These are phyloP conservation scores for Endotrypanum monterogeii DNA, from an alignment of 208 protist genomes.

Conservation along the genomic window DNA sequence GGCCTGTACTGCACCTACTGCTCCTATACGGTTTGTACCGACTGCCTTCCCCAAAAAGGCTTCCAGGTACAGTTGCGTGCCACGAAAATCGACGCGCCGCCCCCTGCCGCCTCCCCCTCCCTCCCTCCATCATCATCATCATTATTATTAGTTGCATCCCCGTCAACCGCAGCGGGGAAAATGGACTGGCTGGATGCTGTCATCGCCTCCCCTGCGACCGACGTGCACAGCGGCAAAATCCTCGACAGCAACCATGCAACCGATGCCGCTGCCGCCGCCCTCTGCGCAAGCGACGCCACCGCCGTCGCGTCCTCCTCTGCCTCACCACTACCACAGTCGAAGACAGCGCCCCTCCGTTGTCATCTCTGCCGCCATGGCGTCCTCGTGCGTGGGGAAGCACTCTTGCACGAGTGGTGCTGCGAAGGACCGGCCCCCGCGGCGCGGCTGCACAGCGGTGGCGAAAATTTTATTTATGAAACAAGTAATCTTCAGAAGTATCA, in stretches of 20 bases:
- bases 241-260: neutral
- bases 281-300: neutral
- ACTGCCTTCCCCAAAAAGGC: slow-evolving; percentile 41
- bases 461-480: slow-evolving; percentile 45
- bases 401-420: slow-evolving; percentile 78
- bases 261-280: neutral
- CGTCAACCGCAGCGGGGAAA: neutral
- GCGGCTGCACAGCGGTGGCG: slow-evolving; percentile 29
- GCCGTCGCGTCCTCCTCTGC: neutral
- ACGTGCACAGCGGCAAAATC: slow-evolving; percentile 3
- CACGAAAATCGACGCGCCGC: neutral
- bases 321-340: neutral
- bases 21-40: slow-evolving; percentile 73
- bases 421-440: slow-evolving; percentile 54
- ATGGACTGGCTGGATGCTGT: slow-evolving; percentile 30
- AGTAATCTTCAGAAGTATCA: slow-evolving; percentile 69
- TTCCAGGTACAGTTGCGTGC: neutral
- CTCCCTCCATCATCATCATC: neutral
- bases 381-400: slow-evolving; percentile 45
- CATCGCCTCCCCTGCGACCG: slow-evolving; percentile 9
- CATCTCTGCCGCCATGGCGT: slow-evolving; percentile 62
- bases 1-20: slow-evolving; percentile 85
- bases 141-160: neutral
- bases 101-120: too few species aligned
- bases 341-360: slow-evolving; percentile 30